These are phyloP conservation scores for Gracilariopsis chorda DNA, from an alignment of 23 red algal genomes.

Conservation along the genomic window DNA sequence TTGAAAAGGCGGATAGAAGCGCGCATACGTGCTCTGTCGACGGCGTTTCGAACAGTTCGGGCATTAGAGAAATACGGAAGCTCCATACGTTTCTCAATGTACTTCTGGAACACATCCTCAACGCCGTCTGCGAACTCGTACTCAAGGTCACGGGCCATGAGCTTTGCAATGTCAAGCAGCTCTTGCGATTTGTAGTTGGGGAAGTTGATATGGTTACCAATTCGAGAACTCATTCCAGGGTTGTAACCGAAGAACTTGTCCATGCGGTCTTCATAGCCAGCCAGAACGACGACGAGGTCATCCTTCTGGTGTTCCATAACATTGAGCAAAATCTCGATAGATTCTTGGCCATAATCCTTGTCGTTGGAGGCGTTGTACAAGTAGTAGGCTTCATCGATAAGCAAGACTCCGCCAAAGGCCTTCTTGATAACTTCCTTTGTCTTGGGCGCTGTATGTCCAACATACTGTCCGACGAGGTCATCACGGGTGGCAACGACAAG, in stretches of 20 bases:
- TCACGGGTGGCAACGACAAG: conserved; percentile 93
- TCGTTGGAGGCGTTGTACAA: conserved; percentile 99
- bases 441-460: conserved; percentile 98
- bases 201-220: conserved; percentile 96
- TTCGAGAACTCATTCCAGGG: conserved; percentile 94
- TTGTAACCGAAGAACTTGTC: conserved; percentile 95
- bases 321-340: conserved; percentile 96
- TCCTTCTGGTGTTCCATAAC: conserved; percentile 95
- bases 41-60: conserved; percentile 93
- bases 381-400: conserved; percentile 99
- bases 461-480: conserved; percentile 99
- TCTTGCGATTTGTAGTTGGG: conserved; percentile 91
- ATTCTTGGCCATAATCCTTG: conserved; percentile 96
- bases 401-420: conserved; percentile 92
- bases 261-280: conserved; percentile 99
- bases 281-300: conserved; percentile 87
- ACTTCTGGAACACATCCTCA: conserved; percentile 56
- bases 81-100: conserved; percentile 95
- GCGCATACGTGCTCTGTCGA: conserved; percentile 96
- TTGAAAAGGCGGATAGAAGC: conserved; percentile 98
- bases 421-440: conserved; percentile 99
- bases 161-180: conserved; percentile 91
- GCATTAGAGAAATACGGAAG: conserved; percentile 99
- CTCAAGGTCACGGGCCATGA: conserved; percentile 79
- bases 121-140: conserved; percentile 70